A percentile compares a stretch with the other conserved stretches of the same genome.
Conservation (phyloP, 2,329 filamentous ascomycete species). For the Hypoxylon sp. region DNA sequence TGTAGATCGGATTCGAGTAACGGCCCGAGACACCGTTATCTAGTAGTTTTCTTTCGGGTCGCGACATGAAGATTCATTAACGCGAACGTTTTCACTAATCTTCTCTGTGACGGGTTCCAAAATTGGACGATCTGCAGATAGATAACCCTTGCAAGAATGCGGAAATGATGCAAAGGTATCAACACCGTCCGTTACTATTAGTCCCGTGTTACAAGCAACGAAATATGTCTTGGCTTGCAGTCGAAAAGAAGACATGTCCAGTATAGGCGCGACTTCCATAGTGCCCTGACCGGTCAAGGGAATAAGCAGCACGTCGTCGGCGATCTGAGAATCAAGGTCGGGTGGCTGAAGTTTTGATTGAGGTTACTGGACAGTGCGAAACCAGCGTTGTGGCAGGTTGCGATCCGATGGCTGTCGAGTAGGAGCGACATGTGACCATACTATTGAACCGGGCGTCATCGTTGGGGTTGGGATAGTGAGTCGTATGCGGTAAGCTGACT, state of each 20-base stretch:
- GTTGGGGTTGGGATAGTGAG: slow-evolving; percentile 32
- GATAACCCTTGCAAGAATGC: slow-evolving; percentile 34
- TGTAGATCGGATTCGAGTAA: slow-evolving; percentile 41
- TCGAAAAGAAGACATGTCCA: slow-evolving; percentile 28
- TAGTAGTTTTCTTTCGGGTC: slow-evolving; percentile 36
- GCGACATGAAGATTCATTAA: slow-evolving; percentile 35
- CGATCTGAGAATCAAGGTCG: slow-evolving; percentile 28
- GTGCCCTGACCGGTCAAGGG: slow-evolving; percentile 27
- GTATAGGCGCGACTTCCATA: slow-evolving; percentile 16
- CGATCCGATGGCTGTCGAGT: slow-evolving; percentile 41
- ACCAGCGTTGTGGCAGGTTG: slow-evolving; percentile 34
- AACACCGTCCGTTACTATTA: slow-evolving; percentile 23
- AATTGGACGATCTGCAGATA: slow-evolving; percentile 37
- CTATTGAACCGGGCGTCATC: slow-evolving; percentile 22
- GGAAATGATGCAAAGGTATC: slow-evolving; percentile 33
- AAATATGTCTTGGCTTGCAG: slow-evolving; percentile 29
- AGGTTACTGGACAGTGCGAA: slow-evolving; percentile 27
- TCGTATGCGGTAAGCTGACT: slow-evolving; percentile 47
- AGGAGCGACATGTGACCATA: slow-evolving; percentile 38
- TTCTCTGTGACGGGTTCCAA: slow-evolving; percentile 19
- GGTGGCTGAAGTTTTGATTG: slow-evolving; percentile 27
- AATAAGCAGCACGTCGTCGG: slow-evolving; percentile 22
- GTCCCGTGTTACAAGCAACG: slow-evolving; percentile 29
- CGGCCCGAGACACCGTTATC: slow-evolving; percentile 37
- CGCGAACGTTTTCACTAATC: slow-evolving; percentile 22